These are phyloP conservation scores for Ascochyta clinopodiicola DNA, from an alignment of 2,329 filamentous ascomycete species.

Conservation along the genomic window DNA sequence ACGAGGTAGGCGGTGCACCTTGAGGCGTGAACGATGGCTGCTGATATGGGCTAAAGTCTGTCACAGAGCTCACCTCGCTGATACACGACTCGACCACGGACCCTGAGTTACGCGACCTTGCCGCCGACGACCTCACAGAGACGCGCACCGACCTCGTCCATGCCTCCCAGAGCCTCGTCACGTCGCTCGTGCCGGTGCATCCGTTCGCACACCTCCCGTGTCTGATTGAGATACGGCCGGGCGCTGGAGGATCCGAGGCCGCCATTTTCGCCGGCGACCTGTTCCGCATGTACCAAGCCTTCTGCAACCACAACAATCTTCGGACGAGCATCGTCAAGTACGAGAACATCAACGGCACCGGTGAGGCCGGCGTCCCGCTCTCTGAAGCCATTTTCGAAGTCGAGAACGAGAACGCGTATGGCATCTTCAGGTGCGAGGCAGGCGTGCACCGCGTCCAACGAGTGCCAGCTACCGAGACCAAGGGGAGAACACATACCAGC, in stretches of 20 bases:
- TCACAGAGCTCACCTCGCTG: slow-evolving; percentile 75
- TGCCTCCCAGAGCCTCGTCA: slow-evolving; percentile 73
- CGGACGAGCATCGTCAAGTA: slow-evolving; percentile 77
- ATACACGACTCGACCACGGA: slow-evolving; percentile 72
- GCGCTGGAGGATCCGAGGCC: slow-evolving; percentile 89
- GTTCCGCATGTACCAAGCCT: slow-evolving; percentile 85
- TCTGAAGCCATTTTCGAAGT: slow-evolving; percentile 90
- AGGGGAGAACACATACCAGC: slow-evolving; percentile 91
- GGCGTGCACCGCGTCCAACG: slow-evolving; percentile 96
- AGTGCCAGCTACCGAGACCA: slow-evolving; percentile 87
- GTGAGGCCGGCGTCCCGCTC: slow-evolving; percentile 69
- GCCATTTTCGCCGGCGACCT: slow-evolving; percentile 87
- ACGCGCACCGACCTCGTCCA: slow-evolving; percentile 67
- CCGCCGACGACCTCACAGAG: slow-evolving; percentile 71
- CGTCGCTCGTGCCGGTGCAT: slow-evolving; percentile 82
- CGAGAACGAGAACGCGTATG: slow-evolving; percentile 78
- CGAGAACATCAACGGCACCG: slow-evolving; percentile 72
- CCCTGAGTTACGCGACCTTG: slow-evolving; percentile 64
- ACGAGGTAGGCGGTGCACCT: slow-evolving; percentile 53
- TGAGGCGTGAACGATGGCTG: slow-evolving; percentile 1
- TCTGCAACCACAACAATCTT: slow-evolving; percentile 74
- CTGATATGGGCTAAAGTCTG: slow-evolving; percentile 52
- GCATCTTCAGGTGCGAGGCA: slow-evolving; percentile 81
- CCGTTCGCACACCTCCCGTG: slow-evolving; percentile 90
- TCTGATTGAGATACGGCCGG: slow-evolving; percentile 88